Evolutionary conservation across 345 rosid species (phyloP).

Genomic region (Pistacia atlantica): DNA sequence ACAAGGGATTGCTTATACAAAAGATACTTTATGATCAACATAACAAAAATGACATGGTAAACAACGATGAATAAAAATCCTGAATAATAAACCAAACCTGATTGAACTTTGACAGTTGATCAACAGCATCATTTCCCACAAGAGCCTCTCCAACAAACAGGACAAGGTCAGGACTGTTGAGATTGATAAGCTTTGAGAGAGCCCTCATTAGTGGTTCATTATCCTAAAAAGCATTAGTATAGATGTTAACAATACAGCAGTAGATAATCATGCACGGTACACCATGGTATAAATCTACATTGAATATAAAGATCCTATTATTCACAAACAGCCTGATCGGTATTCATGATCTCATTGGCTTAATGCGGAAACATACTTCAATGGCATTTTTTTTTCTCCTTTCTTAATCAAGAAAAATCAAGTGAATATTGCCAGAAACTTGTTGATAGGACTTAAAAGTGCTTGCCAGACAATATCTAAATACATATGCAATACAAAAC

Average conservation of each 20-base stretch:
- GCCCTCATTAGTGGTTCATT: conserved; percentile 99
- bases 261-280: background rate
- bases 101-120: conserved; percentile 91
- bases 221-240: conserved; percentile 46
- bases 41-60: background rate
- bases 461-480: background rate
- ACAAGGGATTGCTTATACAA: conserved; percentile 8
- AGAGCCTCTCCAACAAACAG: conserved; percentile 99
- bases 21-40: conserved; percentile 1
- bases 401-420: too few relatives aligned
- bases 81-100: conserved; percentile 51
- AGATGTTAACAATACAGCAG: background rate
- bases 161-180: conserved; percentile 88
- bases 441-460: background rate
- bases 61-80: background rate
- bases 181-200: conserved; percentile 84
- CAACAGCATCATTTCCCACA: conserved; percentile 98
- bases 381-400: background rate
- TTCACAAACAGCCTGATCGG: background rate
- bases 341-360: background rate
- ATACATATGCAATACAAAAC: background rate
- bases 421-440: background rate
- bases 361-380: background rate
- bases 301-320: background rate
- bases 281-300: background rate